These are phyloP conservation scores for Geotrichum europaeum DNA, from an alignment of 1,139 yeast genomes.

Conservation along the genomic window DNA sequence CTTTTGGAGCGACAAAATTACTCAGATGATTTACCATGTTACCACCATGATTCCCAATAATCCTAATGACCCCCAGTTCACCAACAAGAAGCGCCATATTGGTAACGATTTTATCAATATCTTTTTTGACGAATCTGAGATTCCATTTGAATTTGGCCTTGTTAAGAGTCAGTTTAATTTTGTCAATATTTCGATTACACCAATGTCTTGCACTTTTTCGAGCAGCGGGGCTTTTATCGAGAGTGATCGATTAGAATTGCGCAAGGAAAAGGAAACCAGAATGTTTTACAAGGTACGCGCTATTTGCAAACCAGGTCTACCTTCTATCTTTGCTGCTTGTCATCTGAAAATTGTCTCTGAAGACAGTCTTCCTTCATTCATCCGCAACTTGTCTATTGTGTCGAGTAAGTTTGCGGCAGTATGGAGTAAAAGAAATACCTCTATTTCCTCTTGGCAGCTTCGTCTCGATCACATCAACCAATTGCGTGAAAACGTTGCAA, in stretches of 20 bases:
- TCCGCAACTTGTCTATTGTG: conserved; percentile 60
- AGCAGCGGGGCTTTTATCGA: conserved; percentile 8
- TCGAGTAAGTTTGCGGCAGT: conserved; percentile 70
- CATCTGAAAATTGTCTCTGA: conserved; percentile 65
- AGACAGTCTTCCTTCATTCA: conserved; percentile 53
- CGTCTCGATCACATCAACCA: conserved; percentile 52
- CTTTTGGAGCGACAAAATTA: conserved; percentile 64
- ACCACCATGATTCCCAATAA: conserved; percentile 71
- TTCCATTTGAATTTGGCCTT: conserved; percentile 61
- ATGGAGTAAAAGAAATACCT: conserved; percentile 58
- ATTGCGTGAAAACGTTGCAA: conserved; percentile 43
- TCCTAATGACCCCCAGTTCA: conserved; percentile 41
- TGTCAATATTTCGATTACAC: conserved; percentile 70
- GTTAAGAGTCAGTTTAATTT: conserved; percentile 78
- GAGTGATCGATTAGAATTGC: not conserved
- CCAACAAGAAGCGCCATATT: conserved; percentile 72
- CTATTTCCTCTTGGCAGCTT: conserved; percentile 59
- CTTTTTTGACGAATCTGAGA: conserved; percentile 68
- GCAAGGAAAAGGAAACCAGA: not conserved
- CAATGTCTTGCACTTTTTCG: conserved; percentile 40
- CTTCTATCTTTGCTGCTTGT: conserved; percentile 69
- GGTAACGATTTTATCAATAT: conserved; percentile 82
- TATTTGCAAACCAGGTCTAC: conserved; percentile 61
- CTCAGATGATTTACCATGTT: conserved; percentile 70
- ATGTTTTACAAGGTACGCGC: conserved; percentile 55